Percentiles rank a stretch among this genome's conserved stretches.
Evolutionary conservation across 148 eudicot species (phyloP).

Genomic region (Simmondsia chinensis): DNA sequence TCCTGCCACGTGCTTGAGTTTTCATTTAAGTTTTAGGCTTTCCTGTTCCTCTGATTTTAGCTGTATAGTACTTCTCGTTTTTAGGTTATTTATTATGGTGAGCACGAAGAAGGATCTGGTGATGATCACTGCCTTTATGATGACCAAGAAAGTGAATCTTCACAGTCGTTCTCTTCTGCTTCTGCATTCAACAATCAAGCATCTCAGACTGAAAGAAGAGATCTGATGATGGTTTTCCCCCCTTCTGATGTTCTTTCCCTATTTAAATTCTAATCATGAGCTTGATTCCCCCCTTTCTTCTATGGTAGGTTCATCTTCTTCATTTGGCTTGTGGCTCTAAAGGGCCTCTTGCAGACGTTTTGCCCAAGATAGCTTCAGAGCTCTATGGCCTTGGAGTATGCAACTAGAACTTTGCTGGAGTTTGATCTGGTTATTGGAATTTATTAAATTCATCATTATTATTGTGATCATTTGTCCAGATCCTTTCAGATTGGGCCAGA

Average conservation of each 20-base stretch:
- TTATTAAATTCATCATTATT: background rate
- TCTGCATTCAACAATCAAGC: slow-evolving; percentile 31
- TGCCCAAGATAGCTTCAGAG: slow-evolving; percentile 84
- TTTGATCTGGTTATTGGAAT: too few species aligned
- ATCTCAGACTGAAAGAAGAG: slow-evolving; percentile 49
- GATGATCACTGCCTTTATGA: too few species aligned
- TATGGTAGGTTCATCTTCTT: slow-evolving; percentile 87
- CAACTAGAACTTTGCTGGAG: slow-evolving; percentile 1
- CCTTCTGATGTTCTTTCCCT: background rate
- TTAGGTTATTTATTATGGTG: slow-evolving; percentile 34
- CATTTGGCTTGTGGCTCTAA: slow-evolving; percentile 87
- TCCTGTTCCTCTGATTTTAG: background rate
- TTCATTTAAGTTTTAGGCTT: too few species aligned
- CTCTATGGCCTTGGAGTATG: slow-evolving; percentile 67
- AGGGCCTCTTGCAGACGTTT: slow-evolving; percentile 67
- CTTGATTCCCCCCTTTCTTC: slow-evolving; percentile 8
- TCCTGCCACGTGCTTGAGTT: too few species aligned
- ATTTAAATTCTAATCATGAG: slow-evolving; percentile 2
- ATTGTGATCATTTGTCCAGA: slow-evolving; percentile 28
- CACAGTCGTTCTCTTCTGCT: slow-evolving; percentile 32
- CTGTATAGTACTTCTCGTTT: slow-evolving; percentile 4
- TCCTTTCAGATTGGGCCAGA: slow-evolving; percentile 57
- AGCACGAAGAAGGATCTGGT: slow-evolving; percentile 28
- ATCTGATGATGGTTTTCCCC: slow-evolving; percentile 55
- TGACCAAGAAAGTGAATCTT: slow-evolving; percentile 33